phyloP scores from a whole-genome alignment of 2,329 filamentous ascomycete genomes.

The Penicillium sp. region DNA sequence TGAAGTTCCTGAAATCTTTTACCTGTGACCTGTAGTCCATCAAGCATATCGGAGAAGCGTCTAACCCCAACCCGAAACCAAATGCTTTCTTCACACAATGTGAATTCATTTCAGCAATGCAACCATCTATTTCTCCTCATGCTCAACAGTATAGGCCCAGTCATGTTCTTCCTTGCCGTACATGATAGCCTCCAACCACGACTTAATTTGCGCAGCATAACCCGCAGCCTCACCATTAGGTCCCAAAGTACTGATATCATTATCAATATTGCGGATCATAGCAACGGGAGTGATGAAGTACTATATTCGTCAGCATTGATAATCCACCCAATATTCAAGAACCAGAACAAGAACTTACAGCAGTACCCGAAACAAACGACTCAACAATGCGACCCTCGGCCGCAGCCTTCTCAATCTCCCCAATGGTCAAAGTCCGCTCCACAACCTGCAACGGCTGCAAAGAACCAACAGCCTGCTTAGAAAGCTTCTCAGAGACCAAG shows the following conservation, averaged over 20 bases:
- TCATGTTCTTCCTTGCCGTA: slow-evolving; percentile 67
- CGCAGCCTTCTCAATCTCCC: slow-evolving; percentile 70
- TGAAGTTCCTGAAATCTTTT: neutral
- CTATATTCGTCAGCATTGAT: slow-evolving; percentile 38
- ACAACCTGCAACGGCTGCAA: slow-evolving; percentile 76
- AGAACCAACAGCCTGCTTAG: slow-evolving; percentile 37
- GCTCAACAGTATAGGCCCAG: slow-evolving; percentile 68
- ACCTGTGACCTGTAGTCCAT: neutral
- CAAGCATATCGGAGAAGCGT: neutral
- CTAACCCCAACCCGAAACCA: neutral
- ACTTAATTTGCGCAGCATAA: slow-evolving; percentile 56
- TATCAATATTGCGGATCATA: slow-evolving; percentile 65
- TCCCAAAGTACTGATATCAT: slow-evolving; percentile 57
- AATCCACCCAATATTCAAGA: neutral
- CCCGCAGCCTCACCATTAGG: slow-evolving; percentile 30
- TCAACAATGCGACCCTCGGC: slow-evolving; percentile 77
- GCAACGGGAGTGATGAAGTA: slow-evolving; percentile 71
- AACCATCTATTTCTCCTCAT: slow-evolving; percentile 47
- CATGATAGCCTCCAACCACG: slow-evolving; percentile 71
- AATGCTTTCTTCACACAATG: neutral
- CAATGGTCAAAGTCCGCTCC: slow-evolving; percentile 80
- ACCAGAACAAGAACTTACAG: slow-evolving; percentile 55
- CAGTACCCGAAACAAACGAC: slow-evolving; percentile 83
- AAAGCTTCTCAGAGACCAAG: slow-evolving; percentile 65
- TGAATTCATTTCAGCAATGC: neutral